phyloP scores from a whole-genome alignment of 176 grass and related monocot species.

The Carex scoparia region DNA sequence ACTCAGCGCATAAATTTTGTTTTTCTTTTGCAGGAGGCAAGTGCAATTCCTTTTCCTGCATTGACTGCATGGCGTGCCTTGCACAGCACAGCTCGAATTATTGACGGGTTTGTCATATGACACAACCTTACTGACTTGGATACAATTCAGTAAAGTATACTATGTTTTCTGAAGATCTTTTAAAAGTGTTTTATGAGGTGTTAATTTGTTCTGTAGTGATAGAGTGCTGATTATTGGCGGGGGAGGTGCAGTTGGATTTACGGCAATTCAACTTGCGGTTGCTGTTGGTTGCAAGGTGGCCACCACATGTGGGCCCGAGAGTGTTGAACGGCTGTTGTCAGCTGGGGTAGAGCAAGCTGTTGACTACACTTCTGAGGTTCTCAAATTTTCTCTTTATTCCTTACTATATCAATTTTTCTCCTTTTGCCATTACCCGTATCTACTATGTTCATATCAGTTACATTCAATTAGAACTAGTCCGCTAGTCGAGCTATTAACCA shows the following conservation, averaged over 20 bases:
- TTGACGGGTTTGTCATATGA: slow-evolving; percentile 62
- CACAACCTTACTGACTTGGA: slow-evolving; percentile 16
- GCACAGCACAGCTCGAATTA: slow-evolving; percentile 74
- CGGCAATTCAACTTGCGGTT: slow-evolving; percentile 71
- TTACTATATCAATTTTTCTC: neutral
- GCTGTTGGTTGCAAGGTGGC: slow-evolving; percentile 68
- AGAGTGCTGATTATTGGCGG: slow-evolving; percentile 87
- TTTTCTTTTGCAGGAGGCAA: slow-evolving; percentile 58
- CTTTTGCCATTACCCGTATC: neutral
- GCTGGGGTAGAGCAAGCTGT: slow-evolving; percentile 89
- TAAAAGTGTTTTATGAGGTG: neutral
- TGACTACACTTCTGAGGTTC: slow-evolving; percentile 86
- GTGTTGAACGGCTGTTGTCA: slow-evolving; percentile 53
- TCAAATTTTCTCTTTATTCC: slow-evolving; percentile 1
- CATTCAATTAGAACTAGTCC: neutral
- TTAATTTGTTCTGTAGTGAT: slow-evolving; percentile 53
- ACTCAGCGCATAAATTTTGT: neutral
- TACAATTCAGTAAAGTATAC: neutral
- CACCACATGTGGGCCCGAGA: slow-evolving; percentile 77
- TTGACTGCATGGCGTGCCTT: slow-evolving; percentile 97
- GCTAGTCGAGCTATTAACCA: neutral
- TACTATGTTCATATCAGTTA: neutral
- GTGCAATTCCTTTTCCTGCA: slow-evolving; percentile 92
- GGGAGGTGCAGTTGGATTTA: slow-evolving; percentile 87
- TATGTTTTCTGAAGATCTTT: neutral